Percentiles rank a stretch among this genome's conserved stretches.
These are phyloP conservation scores for Barnettozyma populi DNA, from an alignment of 805 yeast species.

Conservation along the genomic window DNA sequence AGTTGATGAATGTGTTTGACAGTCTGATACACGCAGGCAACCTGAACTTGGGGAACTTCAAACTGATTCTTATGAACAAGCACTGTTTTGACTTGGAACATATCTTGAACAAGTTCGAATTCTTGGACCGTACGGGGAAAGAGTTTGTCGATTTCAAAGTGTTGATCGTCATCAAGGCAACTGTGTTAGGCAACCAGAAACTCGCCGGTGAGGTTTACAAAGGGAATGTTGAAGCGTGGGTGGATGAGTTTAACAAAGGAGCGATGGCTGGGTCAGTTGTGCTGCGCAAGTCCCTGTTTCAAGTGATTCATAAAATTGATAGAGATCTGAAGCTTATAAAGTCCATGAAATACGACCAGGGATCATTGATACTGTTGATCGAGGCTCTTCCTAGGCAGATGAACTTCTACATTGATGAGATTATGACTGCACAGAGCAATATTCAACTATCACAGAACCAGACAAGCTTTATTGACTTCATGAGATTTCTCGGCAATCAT, in stretches of 20 bases:
- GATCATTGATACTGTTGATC: neutral
- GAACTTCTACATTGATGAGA: neutral
- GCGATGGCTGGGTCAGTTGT: neutral
- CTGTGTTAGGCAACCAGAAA: conserved; percentile 1
- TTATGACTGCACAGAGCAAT: neutral
- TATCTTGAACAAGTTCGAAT: conserved; percentile 8
- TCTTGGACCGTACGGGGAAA: conserved; percentile 2
- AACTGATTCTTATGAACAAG: conserved; percentile 7
- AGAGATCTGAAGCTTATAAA: conserved; percentile 1
- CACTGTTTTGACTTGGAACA: conserved; percentile 3
- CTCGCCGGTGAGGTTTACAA: conserved; percentile 3
- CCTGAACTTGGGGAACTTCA: conserved; percentile 3
- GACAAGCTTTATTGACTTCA: neutral
- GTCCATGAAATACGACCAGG: neutral
- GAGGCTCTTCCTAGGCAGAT: conserved; percentile 6
- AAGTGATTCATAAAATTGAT: conserved; percentile 7
- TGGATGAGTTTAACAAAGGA: neutral
- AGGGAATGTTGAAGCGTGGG: conserved; percentile 3
- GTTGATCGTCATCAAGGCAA: conserved; percentile 6
- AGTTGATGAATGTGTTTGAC: conserved; percentile 7
- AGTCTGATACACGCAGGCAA: conserved; percentile 7
- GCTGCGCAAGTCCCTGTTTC: conserved; percentile 8
- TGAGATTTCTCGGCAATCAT: neutral
- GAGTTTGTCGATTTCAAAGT: conserved; percentile 6
- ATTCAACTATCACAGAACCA: conserved; percentile 5